Evolutionary conservation across 2,329 filamentous ascomycete species (phyloP), one percentile per base, ranked within the genome.

Genomic region (Penicillium sclerotiorum): DNA sequence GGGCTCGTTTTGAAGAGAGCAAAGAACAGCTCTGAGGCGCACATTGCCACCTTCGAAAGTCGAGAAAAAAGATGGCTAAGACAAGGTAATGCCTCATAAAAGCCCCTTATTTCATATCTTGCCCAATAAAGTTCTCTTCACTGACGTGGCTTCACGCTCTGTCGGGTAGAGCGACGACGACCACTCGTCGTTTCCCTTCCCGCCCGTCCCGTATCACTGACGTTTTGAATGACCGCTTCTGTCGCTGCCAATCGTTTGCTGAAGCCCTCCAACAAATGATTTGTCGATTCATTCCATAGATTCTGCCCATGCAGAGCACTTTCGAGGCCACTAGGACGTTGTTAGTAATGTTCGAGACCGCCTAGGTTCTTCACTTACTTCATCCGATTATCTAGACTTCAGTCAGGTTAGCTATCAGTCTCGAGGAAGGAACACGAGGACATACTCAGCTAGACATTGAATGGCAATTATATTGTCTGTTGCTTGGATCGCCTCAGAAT

Each of bases 351-450:
- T 18, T 35, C 18, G 13, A 15, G 32, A 18, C 32, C n/a, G 32
- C 15, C 32, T 15, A 9, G 32, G 12, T 35, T 18, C 15, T 15
- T 35, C 32, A 35, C 32, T 35, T 35, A 18, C 32, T 35, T 35
- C 32, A 35, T 35, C 32, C 32, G 32, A 35, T 35, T 35, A 35
- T 35, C 32, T 35, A 35, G 32, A 35, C 32, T 35, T 35, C 32
- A 18, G 32, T 35, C 32, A 35, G 8, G 32, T 35, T 35, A 35
- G 32, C 8, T 35, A 35, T 35, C 8, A 7, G 13, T 35, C 32
- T 35, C 32, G 18, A 35, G n/a, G 18, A 35, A 35, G n/a, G 18
- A 35, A 15, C 8, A 8, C 8, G n/a, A 7, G 32, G 32, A 35
- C 32, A 35, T 35, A 35, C 32, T 35, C 32, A 35, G 32, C 32